Evolutionary conservation across 192 early-diverging fungal genomes (phyloP).

Genomic region (Geranomyces michiganensis): DNA sequence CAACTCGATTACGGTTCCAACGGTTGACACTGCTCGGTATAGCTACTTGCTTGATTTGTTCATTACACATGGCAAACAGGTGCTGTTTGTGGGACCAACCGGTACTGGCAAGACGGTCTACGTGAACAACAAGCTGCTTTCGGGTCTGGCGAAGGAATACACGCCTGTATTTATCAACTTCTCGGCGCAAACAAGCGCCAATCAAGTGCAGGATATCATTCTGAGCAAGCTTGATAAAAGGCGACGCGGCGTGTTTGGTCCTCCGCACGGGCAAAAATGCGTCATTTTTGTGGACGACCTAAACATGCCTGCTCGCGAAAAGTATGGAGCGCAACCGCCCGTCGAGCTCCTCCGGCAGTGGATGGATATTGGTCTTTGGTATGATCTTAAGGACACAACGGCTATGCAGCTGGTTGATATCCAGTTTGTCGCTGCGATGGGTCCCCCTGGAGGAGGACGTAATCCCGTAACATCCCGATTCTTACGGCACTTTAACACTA

Average conservation of each 20-base stretch:
- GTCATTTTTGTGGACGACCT: slow-evolving; percentile 69
- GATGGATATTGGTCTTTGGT: slow-evolving; percentile 58
- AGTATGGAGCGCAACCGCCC: slow-evolving; percentile 65
- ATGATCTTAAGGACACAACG: slow-evolving; percentile 62
- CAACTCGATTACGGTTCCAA: slow-evolving; percentile 63
- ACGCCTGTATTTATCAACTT: slow-evolving; percentile 67
- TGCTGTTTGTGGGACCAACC: slow-evolving; percentile 59
- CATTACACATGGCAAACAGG: slow-evolving; percentile 57
- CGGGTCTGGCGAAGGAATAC: slow-evolving; percentile 55
- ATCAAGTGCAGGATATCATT: slow-evolving; percentile 65
- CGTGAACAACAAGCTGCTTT: slow-evolving; percentile 62
- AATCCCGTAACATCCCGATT: slow-evolving; percentile 61
- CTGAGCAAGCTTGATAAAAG: slow-evolving; percentile 61
- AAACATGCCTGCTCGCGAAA: slow-evolving; percentile 66
- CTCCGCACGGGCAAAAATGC: slow-evolving; percentile 52
- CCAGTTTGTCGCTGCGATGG: slow-evolving; percentile 63
- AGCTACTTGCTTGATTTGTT: slow-evolving; percentile 55
- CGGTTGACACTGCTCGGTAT: slow-evolving; percentile 59
- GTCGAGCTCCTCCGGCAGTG: slow-evolving; percentile 64
- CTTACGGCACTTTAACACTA: slow-evolving; percentile 60
- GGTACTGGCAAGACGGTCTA: slow-evolving; percentile 65
- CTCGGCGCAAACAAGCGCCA: slow-evolving; percentile 64
- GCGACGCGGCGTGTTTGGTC: slow-evolving; percentile 59
- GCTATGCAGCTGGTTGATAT: slow-evolving; percentile 62
- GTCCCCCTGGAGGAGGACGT: slow-evolving; percentile 62